Conservation (phyloP, 108 stramenopile species). For the Cyclotella cryptica region DNA sequence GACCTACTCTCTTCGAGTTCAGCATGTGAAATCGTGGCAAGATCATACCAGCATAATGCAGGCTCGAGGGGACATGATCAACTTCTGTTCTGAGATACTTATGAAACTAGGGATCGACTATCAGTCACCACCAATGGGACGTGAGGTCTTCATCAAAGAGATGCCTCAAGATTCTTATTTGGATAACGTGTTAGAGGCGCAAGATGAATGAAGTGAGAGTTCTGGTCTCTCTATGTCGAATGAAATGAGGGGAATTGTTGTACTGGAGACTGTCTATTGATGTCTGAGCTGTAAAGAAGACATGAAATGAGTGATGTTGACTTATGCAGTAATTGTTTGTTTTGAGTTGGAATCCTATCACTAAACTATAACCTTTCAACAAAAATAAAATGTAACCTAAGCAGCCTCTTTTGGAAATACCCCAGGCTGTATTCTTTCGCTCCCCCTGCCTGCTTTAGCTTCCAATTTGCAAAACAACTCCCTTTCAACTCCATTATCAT, state of each 20-base stretch:
- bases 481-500: conserved; percentile 13
- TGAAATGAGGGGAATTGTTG: too few species aligned
- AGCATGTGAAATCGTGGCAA: conserved; percentile 77
- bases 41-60: conserved; percentile 55
- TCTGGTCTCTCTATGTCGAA: too few species aligned
- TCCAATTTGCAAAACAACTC: conserved; percentile 30
- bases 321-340: too few species aligned
- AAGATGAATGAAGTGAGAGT: too few species aligned
- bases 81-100: conserved; percentile 57
- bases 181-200: too few species aligned
- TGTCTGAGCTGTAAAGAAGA: too few species aligned
- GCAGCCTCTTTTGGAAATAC: not conserved
- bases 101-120: conserved; percentile 59
- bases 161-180: too few species aligned
- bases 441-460: not conserved
- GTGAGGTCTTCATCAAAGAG: conserved; percentile 18
- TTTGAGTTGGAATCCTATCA: too few species aligned
- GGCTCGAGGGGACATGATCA: conserved; percentile 56
- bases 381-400: too few species aligned
- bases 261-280: too few species aligned
- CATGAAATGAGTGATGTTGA: too few species aligned
- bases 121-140: not conserved
- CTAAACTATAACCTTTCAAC: too few species aligned
- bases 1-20: conserved; percentile 53
- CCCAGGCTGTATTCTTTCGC: conserved; percentile 18